Base-by-base conservation (phyloP, 345 rosid genomes). In the Geranium brycei region DNA sequence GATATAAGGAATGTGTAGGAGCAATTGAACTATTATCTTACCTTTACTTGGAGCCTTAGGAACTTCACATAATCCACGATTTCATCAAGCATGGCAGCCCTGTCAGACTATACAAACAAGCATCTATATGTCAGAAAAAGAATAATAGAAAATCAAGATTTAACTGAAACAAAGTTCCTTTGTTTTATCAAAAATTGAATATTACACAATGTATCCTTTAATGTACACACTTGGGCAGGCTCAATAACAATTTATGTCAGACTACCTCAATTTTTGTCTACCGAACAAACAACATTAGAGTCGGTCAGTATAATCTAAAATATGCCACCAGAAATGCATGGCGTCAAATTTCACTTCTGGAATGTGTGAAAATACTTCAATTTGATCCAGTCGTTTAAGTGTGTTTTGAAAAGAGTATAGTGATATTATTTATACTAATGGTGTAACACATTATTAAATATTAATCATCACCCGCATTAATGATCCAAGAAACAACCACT, bases 1-100 rank as follows among this genome's bases (percentile, higher is more conserved):
- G 53, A 10, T 8, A 47, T 47, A 47, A 47, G 3, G 12, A 47
- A 8, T 47, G 53, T 35, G 10, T 7, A 35, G 10, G 41, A 3
- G 10, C 41, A 35, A 35, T 7, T 7, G 53, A 8, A 47, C 53
- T 47, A 6, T 13, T 38, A 4, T 35, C 41, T 32, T 83, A 87
- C 95, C 95, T 87, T 85, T 64, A 87, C 91, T 76, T 87, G 91
- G 61, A 87, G 91, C 71, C 86, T 79, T 19, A 87, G 76, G 71
- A 87, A 87, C 87, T 85, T 87, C 69, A 87, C 95, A 61, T 87
- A 87, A 70, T 87, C 95, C 66, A 85, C 87, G 32, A 87, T 87
- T 69, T 87, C 95, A 28, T 87, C 95, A 30, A 87, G 87, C 88
- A 87, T 87, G 59, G 81, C 82, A 61, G 95, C 95, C 70, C 86